Evolutionary conservation across 768 basidiomycete genomes (phyloP).

Genomic region (Grammothele lineata): DNA sequence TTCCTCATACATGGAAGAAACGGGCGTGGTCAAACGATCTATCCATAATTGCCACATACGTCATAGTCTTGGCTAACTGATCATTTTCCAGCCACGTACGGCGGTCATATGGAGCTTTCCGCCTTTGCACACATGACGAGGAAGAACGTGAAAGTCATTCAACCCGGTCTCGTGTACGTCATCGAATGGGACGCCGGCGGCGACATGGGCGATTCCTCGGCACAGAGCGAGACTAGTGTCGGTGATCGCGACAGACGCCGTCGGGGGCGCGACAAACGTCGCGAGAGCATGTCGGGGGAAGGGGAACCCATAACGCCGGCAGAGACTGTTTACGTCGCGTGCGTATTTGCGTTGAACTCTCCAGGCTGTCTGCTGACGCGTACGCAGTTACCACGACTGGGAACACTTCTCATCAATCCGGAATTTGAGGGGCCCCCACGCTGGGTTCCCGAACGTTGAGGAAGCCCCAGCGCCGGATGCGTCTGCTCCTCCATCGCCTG

Average conservation of each 20-base stretch:
- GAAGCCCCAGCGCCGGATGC: slow-evolving; percentile 41
- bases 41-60: too few relatives aligned
- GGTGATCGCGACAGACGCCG: slow-evolving; percentile 44
- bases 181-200: slow-evolving; percentile 75
- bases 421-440: slow-evolving; percentile 79
- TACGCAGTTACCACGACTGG: slow-evolving; percentile 80
- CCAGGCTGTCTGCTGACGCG: slow-evolving; percentile 11
- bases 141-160: slow-evolving; percentile 86
- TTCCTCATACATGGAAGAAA: too few relatives aligned
- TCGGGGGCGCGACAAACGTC: slow-evolving; percentile 35
- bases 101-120: slow-evolving; percentile 90
- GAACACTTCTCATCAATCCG: slow-evolving; percentile 95
- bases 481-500: slow-evolving; percentile 27
- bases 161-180: slow-evolving; percentile 88
- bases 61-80: neutral
- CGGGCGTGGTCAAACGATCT: too few relatives aligned
- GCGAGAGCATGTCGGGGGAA: slow-evolving; percentile 25
- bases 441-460: slow-evolving; percentile 61
- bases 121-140: slow-evolving; percentile 81
- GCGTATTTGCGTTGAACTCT: slow-evolving; percentile 33
- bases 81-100: slow-evolving; percentile 65
- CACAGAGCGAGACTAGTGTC: slow-evolving; percentile 22
- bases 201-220: slow-evolving; percentile 27
- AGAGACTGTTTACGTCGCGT: slow-evolving; percentile 80
- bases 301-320: slow-evolving; percentile 16